phyloP scores from a whole-genome alignment of 176 grass and related monocot species.

The Musa troglodytarum region DNA sequence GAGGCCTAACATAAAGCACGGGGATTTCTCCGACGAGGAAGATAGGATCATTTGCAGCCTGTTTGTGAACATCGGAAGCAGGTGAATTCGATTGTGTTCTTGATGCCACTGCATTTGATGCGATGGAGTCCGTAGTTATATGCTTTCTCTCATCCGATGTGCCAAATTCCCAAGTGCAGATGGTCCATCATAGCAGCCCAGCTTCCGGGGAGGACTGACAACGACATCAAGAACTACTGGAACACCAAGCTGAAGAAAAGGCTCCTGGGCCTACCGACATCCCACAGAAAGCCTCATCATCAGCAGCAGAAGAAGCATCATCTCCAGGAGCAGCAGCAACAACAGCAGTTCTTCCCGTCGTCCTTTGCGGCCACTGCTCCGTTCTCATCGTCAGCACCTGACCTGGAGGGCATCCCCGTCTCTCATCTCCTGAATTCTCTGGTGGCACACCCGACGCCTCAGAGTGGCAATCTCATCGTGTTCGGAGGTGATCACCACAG shows the following conservation, averaged over 20 bases:
- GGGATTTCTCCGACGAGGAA: constrained; percentile 53
- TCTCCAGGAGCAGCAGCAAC: constrained; percentile 14
- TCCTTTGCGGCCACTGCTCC: neutral
- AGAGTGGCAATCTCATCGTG: constrained; percentile 17
- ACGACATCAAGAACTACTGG: constrained; percentile 62
- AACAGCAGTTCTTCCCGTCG: constrained; percentile 25
- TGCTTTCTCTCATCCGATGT: neutral
- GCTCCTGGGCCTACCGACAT: constrained; percentile 27
- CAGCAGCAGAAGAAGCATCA: constrained; percentile 7
- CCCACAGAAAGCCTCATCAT: constrained; percentile 17
- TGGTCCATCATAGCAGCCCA: constrained; percentile 78
- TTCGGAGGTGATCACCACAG: constrained; percentile 28
- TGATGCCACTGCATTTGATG: too few species aligned
- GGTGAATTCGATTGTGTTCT: constrained; percentile 12
- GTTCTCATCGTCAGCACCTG: constrained; percentile 18
- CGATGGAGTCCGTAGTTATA: too few species aligned
- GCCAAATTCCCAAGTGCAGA: constrained; percentile 8
- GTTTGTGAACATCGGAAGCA: constrained; percentile 66
- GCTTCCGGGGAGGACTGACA: constrained; percentile 57
- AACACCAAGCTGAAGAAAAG: constrained; percentile 56
- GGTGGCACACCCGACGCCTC: constrained; percentile 5
- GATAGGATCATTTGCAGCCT: constrained; percentile 54
- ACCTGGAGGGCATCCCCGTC: constrained; percentile 28
- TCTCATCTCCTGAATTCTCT: constrained; percentile 12
- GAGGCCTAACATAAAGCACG: constrained; percentile 55